These are phyloP conservation scores for Phaeosphaeria sp. DNA, from an alignment of 2,329 filamentous ascomycete species.

Conservation along the genomic window DNA sequence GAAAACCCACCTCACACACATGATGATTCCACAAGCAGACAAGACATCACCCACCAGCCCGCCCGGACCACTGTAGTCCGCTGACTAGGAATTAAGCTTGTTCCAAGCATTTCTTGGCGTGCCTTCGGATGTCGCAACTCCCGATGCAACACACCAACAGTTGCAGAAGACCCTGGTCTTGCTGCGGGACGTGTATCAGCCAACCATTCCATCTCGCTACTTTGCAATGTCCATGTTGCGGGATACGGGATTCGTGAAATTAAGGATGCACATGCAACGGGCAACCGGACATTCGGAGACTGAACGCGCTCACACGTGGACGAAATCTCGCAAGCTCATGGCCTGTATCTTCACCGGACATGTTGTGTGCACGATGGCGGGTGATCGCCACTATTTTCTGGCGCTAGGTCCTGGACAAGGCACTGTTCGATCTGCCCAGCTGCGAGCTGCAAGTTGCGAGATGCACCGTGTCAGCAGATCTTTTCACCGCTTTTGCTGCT, in stretches of 20 bases:
- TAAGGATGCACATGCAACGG: not conserved
- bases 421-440: not conserved
- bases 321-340: too few relatives aligned
- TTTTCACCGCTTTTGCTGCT: not conserved
- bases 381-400: not conserved
- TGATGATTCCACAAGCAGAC: not conserved
- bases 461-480: not conserved
- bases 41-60: not conserved
- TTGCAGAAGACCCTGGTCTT: conserved; percentile 25
- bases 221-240: too few relatives aligned
- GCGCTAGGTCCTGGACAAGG: not conserved
- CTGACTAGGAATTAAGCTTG: conserved; percentile 32
- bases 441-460: not conserved
- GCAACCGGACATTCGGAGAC: not conserved
- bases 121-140: conserved; percentile 41
- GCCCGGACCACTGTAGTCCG: not conserved
- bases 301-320: too few relatives aligned
- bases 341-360: not conserved
- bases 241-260: not conserved
- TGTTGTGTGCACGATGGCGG: not conserved
- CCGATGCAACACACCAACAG: conserved; percentile 40
- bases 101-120: conserved; percentile 20
- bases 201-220: not conserved
- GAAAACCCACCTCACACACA: not conserved
- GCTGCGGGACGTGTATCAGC: conserved; percentile 29